Base-by-base conservation (phyloP, 768 basidiomycete species). In the Tubosaeta sp. region DNA sequence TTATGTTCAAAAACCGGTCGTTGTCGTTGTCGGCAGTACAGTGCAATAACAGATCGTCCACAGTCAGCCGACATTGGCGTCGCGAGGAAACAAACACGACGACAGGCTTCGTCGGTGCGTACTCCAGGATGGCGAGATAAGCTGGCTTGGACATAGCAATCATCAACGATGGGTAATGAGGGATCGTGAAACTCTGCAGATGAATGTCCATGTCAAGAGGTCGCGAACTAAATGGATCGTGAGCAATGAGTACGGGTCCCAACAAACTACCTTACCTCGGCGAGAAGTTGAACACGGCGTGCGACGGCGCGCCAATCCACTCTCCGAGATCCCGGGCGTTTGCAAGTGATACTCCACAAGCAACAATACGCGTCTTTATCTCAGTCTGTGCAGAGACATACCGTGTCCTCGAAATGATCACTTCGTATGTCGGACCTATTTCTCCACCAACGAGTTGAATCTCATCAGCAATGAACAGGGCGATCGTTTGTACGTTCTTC, bases 151-250 rank as follows among this genome's bases (percentile, higher is more conserved):
- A 94, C 96, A 99, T 98, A 40, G 94, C 81, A 53, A 98, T 92
- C 95, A 99, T 98, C 36, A 99, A 75, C 0, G 94, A 96, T 0
- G 96, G 94, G 82, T 95, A 96, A 64, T 98, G 96, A n/a, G 94
- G 91, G 41, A 94, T 90, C 24, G 81, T 82, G 75, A 96, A 99
- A 36, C 90, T 93, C 63, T 99, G 96, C 8, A 99, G 73, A 63
- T 98, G 94, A 43, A 99, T 94, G 52, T 97, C 93, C 84, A 99
- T 89, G 57, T 96, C 94, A 11, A 97, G 73, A 3, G 95, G 94
- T n/a, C 95, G 90, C 14, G 94, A 93, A 59, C 92, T 92, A 57
- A 12, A 43, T 11, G 42, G 49, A 19, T 35, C 5, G 10, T 62
- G 7, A 57, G 44, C 19, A 21, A 36, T 61, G 21, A 64, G 47